Evolutionary conservation across 2,329 filamentous ascomycete species (phyloP).

Genomic region (Proliferodiscus dingleyae): DNA sequence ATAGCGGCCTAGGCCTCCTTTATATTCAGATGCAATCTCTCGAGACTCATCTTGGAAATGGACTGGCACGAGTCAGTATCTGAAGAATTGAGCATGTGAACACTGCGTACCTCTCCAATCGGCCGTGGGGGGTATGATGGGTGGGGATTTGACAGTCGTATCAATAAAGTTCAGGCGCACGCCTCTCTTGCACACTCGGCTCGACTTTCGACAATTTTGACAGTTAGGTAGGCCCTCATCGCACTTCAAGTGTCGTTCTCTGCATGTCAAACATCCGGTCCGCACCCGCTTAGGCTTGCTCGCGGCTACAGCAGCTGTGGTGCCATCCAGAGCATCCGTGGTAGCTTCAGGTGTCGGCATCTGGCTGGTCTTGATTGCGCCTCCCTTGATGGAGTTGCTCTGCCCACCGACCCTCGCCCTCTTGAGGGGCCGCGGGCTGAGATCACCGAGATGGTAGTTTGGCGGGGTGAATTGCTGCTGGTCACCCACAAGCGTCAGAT

Average conservation of each 20-base stretch:
- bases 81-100: not conserved
- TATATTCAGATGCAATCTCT: conserved; percentile 85
- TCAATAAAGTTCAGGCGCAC: conserved; percentile 90
- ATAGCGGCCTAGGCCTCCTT: conserved; percentile 72
- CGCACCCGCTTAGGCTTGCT: conserved; percentile 77
- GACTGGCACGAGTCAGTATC: conserved; percentile 41
- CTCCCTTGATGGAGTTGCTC: conserved; percentile 9
- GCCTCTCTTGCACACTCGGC: conserved; percentile 77
- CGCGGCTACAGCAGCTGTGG: conserved; percentile 11
- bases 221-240: conserved; percentile 64
- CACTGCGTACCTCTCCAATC: conserved; percentile 56
- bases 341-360: conserved; percentile 25
- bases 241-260: conserved; percentile 86
- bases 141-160: conserved; percentile 64
- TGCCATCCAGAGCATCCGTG: conserved; percentile 14
- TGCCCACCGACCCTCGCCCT: conserved; percentile 18
- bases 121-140: conserved; percentile 53
- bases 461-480: conserved; percentile 25
- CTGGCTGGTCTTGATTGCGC: conserved; percentile 17
- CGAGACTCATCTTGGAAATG: conserved; percentile 85
- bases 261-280: conserved; percentile 86
- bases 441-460: conserved; percentile 15
- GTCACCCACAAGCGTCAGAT: conserved; percentile 25
- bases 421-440: conserved; percentile 21
- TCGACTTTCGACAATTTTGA: conserved; percentile 85